Conservation (phyloP, 2,329 filamentous ascomycete species). For the Ceratocystis colombiana region DNA sequence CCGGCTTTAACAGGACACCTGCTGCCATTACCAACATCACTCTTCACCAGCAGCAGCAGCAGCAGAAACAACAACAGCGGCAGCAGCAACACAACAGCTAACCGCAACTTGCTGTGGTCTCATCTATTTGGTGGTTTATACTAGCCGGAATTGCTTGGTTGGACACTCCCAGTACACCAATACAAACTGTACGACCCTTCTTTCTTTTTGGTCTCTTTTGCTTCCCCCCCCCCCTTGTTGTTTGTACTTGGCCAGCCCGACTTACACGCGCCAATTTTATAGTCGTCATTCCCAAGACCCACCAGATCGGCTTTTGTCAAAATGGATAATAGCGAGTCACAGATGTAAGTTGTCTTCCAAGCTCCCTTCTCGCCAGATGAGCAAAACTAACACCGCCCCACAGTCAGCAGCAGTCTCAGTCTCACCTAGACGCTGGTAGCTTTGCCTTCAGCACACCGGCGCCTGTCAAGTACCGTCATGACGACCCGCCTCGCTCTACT, state of each 20-base stretch:
- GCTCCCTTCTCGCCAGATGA: constrained; percentile 22
- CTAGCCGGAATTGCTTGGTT: no score
- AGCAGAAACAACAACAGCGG: background rate
- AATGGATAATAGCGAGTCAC: constrained; percentile 45
- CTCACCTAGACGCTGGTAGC: constrained; percentile 40
- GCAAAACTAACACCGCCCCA: constrained; percentile 12
- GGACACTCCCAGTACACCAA: background rate
- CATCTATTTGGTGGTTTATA: no score
- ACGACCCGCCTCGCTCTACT: constrained; percentile 37
- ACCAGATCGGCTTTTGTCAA: constrained; percentile 27
- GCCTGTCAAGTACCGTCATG: constrained; percentile 39
- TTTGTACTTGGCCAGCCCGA: background rate
- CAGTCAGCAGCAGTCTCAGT: constrained; percentile 27
- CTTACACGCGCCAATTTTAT: background rate
- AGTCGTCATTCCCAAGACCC: background rate
- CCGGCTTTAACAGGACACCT: background rate
- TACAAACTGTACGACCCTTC: background rate
- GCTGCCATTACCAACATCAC: background rate
- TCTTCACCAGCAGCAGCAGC: background rate
- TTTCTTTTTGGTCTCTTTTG: background rate
- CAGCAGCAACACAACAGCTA: no score
- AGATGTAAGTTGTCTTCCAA: constrained; percentile 40
- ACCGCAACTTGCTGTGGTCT: no score
- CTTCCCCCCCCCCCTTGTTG: background rate
- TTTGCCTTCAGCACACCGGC: constrained; percentile 41